phyloP scores from a whole-genome alignment of 2,329 filamentous ascomycete species.

The Microdochium bolleyi region DNA sequence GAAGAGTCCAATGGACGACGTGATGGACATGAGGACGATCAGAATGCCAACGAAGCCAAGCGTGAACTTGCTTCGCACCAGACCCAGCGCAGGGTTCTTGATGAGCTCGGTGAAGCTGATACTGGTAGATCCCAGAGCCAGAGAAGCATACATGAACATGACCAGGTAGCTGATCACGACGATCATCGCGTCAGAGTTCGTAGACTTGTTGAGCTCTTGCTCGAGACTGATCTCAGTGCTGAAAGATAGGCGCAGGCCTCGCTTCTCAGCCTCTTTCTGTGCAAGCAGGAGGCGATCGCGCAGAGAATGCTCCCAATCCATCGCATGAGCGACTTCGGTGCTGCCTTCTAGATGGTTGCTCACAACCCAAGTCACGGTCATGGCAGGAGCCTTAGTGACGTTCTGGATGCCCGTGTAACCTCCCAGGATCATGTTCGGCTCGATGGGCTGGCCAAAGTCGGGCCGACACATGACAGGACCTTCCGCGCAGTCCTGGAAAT shows the following conservation, averaged over 20 bases:
- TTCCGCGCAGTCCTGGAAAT: slow-evolving; percentile 64
- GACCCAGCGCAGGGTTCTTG: slow-evolving; percentile 70
- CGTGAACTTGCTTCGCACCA: slow-evolving; percentile 95
- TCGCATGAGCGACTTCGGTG: slow-evolving; percentile 60
- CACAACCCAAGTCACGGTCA: slow-evolving; percentile 92
- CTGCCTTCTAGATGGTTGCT: slow-evolving; percentile 76
- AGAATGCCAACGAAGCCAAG: slow-evolving; percentile 90
- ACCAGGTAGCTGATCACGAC: slow-evolving; percentile 93
- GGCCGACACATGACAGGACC: slow-evolving; percentile 82
- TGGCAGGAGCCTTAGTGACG: slow-evolving; percentile 65
- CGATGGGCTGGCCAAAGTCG: slow-evolving; percentile 80
- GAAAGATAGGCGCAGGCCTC: slow-evolving; percentile 84
- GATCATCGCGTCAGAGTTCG: slow-evolving; percentile 96
- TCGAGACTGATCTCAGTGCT: slow-evolving; percentile 93
- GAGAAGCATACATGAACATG: slow-evolving; percentile 96
- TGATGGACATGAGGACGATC: slow-evolving; percentile 96
- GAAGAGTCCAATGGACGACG: slow-evolving; percentile 89
- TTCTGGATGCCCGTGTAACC: slow-evolving; percentile 61
- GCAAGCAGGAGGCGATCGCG: slow-evolving; percentile 67
- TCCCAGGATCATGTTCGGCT: slow-evolving; percentile 78
- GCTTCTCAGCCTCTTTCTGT: slow-evolving; percentile 68
- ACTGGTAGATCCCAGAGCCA: slow-evolving; percentile 84
- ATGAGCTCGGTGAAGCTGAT: slow-evolving; percentile 70
- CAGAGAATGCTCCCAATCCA: slow-evolving; percentile 83
- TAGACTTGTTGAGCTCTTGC: slow-evolving; percentile 94